Conservation (phyloP, 2,329 filamentous ascomycete genomes). For the Daldinia sp. region DNA sequence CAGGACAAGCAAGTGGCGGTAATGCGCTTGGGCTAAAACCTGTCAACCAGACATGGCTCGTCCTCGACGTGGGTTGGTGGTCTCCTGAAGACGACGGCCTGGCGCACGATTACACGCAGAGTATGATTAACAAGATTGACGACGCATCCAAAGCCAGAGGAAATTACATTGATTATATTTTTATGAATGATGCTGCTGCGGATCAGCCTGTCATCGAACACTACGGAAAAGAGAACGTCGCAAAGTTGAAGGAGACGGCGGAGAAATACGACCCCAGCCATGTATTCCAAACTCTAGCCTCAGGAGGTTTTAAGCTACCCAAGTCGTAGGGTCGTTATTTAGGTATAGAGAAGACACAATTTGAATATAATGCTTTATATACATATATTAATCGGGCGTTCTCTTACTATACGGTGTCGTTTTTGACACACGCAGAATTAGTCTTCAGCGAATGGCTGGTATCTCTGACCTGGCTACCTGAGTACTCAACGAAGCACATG, state of each 20-base stretch:
- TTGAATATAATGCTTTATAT: neutral
- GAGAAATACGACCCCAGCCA: conserved; percentile 40
- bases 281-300: conserved; percentile 44
- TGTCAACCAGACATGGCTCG: conserved; percentile 50
- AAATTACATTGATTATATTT: conserved; percentile 44
- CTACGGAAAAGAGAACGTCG: conserved; percentile 44
- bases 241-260: conserved; percentile 41
- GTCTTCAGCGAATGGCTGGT: neutral
- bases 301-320: conserved; percentile 47
- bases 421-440: neutral
- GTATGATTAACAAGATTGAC: conserved; percentile 43
- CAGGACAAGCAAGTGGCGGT: conserved; percentile 46
- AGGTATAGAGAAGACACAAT: neutral
- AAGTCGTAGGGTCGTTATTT: conserved; percentile 3
- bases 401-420: neutral
- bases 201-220: conserved; percentile 45
- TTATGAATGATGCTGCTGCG: conserved; percentile 47
- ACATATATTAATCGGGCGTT: neutral
- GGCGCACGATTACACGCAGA: conserved; percentile 39
- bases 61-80: conserved; percentile 48
- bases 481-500: neutral
- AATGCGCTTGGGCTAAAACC: conserved; percentile 50
- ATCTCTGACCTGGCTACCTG: neutral
- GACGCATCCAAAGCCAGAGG: conserved; percentile 35
- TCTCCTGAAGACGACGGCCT: conserved; percentile 41